Base-by-base conservation (phyloP, 2,329 filamentous ascomycete species). In the Pseudocercospora musae region DNA sequence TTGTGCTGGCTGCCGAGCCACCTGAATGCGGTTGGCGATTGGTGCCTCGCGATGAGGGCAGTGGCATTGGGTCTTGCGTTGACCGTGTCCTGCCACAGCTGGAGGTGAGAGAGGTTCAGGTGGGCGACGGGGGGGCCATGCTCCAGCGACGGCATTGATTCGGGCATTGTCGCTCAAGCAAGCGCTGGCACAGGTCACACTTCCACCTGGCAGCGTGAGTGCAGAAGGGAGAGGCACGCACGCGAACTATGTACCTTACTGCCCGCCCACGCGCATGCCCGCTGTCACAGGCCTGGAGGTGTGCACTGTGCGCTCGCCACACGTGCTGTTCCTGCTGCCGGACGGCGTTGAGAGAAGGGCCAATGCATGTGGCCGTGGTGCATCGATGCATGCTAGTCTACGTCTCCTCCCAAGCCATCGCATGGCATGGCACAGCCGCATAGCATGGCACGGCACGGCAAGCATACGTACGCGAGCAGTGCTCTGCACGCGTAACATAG, bases 61-160 rank as follows among this genome's bases (percentile, higher is more conserved):
- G 66, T 68, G 33, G 67, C 70, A 62, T 72, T 72, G 40, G 72
- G 71, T 37, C 68, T 59, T 40, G 70, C 63, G 40, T 67, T 67
- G 49, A 74, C 71, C 18, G 68, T 65, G 23, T 72, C 68, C 62
- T 74, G 71, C 66, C 70, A 74, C n/a, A 72, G 63, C 60, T 70
- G 68, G 23, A 74, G 66, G 63, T 74, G 72, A 29, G 72, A 72
- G 50, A 70, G 50, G 21, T 68, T 60, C 27, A 67, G 60, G 60
- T 66, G 57, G 66, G 67, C 64, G 40, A 73, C 55, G 20, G 63
- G 63, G 54, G 66, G 67, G 13, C 72, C 72, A 42, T 69, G 65
- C 52, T 68, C 69, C 40, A 73, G 63, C 59, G 72, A 71, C 27
- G 66, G 37, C 52, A 40, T 40, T 49, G 68, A 64, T 53, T 67